Evolutionary conservation across 176 grass and related monocot species (phyloP).

Genomic region (Carex parvula): DNA sequence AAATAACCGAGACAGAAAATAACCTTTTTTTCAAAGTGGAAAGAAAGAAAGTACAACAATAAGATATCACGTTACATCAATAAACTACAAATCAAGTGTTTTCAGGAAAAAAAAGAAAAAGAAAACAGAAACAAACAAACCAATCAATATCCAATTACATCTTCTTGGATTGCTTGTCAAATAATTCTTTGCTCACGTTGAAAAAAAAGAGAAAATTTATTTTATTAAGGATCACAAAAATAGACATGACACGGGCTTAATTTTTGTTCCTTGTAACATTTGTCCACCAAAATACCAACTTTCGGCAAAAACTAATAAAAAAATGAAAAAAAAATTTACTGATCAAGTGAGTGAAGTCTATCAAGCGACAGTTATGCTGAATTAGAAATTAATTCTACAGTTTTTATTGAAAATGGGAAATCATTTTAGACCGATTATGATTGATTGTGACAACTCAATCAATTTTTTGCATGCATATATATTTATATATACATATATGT

Average conservation of each 20-base stretch:
- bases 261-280: neutral
- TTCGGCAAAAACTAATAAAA: neutral
- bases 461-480: neutral
- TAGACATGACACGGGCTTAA: neutral
- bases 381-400: neutral
- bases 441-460: neutral
- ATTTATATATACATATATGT: too few relatives aligned
- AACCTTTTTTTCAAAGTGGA: neutral
- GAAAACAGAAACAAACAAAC: neutral
- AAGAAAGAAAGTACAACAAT: neutral
- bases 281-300: neutral
- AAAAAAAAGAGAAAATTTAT: neutral
- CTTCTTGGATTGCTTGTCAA: neutral
- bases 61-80: neutral
- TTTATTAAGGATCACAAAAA: neutral
- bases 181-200: neutral
- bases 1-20: neutral
- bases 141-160: neutral
- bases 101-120: neutral
- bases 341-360: neutral
- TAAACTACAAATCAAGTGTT: neutral
- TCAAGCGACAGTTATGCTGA: neutral
- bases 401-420: constrained; percentile 4
- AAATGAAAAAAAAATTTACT: neutral
- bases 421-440: neutral